Conservation (phyloP, 495 filamentous ascomycete genomes). For the Penicillium diatomitis region DNA sequence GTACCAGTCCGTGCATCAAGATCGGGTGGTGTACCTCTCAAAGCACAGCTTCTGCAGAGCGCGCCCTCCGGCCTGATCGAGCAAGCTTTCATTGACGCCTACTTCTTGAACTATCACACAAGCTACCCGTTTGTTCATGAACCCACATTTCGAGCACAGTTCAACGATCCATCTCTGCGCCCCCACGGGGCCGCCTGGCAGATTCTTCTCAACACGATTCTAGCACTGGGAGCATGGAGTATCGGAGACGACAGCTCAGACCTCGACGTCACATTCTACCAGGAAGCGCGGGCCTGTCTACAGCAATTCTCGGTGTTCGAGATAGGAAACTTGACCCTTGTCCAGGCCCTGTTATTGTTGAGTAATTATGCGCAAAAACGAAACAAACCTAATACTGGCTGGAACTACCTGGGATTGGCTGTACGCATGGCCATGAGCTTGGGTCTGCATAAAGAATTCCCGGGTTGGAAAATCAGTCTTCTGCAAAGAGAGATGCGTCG, state of each 20-base stretch:
- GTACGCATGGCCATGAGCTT: slow-evolving; percentile 45
- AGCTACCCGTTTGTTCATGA: slow-evolving; percentile 50
- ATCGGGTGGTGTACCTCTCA: slow-evolving; percentile 26
- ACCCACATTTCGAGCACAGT: slow-evolving; percentile 45
- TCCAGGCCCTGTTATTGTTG: slow-evolving; percentile 42
- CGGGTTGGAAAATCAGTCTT: slow-evolving; percentile 43
- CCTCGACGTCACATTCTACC: slow-evolving; percentile 40
- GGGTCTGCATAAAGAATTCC: slow-evolving; percentile 48
- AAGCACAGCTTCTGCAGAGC: slow-evolving; percentile 32
- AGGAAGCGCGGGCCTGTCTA: slow-evolving; percentile 35
- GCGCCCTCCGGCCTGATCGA: slow-evolving; percentile 37
- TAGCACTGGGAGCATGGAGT: slow-evolving; percentile 45
- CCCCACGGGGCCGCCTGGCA: slow-evolving; percentile 44
- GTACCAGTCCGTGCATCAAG: slow-evolving; percentile 28
- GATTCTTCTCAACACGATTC: slow-evolving; percentile 41
- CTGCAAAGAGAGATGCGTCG: slow-evolving; percentile 39
- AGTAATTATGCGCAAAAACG: slow-evolving; percentile 49
- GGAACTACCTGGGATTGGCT: slow-evolving; percentile 45
- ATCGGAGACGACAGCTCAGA: slow-evolving; percentile 41
- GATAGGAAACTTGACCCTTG: slow-evolving; percentile 41
- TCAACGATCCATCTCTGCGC: slow-evolving; percentile 39
- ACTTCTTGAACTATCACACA: slow-evolving; percentile 43
- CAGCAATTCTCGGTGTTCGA: slow-evolving; percentile 42
- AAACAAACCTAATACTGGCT: slow-evolving; percentile 48
- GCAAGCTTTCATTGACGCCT: slow-evolving; percentile 42